Evolutionary conservation across 176 grass and related monocot genomes (phyloP), one percentile per base, ranked within the genome.

Genomic region (Triticum aestivum): DNA sequence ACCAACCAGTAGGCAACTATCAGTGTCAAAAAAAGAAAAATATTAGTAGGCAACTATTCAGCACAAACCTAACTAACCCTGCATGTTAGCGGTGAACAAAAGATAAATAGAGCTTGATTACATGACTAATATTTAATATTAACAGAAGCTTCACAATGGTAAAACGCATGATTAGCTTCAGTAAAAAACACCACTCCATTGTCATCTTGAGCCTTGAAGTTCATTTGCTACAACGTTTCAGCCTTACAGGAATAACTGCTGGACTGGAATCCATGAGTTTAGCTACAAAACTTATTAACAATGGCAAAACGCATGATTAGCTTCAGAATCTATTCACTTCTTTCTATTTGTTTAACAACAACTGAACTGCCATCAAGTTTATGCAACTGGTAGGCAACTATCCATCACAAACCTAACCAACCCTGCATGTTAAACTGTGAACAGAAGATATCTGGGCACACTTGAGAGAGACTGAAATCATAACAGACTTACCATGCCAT

Each of bases 401-500:
- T 21, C 4, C 41, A 67, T 21, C 6, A 20, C 24, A 66, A 49
- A 81, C 65, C 15, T 17, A 49, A 67, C 58, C n/a, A 79, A 65
- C 27, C 59, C 78, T n/a, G 32, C 54, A 65, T 80, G n/a, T 64
- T 42, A 17, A 62, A 65, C 14, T 42, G n/a, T 11, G 3, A 35
- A 37, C 18, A 37, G 17, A 37, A 35, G 9, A 33, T 42, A 42
- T 73, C 21, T 73, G 69, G n/a, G 39, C 5, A 45, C 70, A 45
- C 21, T 42, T 72, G 70, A 73, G 70, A 73, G 2, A 73, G 2
- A 73, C 39, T 82, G 64, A 69, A 52, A 29, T 2, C 21, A 34
- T 32, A 20, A 39, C 27, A 17, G 42, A 67, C 35, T 85, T 24
- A 89, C 87, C 75, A 89, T 72, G 34, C 76, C 64, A 27, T 72